Evolutionary conservation across 129 eudicot genomes (phyloP).

Genomic region (Pittosporum tobira): DNA sequence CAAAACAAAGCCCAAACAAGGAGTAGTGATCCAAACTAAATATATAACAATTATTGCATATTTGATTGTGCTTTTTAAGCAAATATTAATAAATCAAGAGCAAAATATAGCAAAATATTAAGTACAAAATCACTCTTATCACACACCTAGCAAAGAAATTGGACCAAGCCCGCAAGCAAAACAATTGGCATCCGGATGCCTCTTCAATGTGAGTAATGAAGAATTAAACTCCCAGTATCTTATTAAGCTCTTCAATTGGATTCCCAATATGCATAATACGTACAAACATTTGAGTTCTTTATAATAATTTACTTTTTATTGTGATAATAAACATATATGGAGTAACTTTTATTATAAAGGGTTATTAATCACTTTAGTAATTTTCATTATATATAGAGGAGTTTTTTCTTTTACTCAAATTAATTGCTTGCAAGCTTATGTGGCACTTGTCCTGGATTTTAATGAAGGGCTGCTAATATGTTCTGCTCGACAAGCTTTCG

Average conservation of each 20-base stretch:
- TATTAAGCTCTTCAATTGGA: conserved; percentile 71
- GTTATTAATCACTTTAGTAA: too few species aligned
- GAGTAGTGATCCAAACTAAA: too few species aligned
- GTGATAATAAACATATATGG: not conserved
- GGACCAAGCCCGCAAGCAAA: conserved; percentile 95
- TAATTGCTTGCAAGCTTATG: conserved; percentile 30
- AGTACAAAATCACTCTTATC: too few species aligned
- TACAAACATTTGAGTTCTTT: conserved; percentile 1
- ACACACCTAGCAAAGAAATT: conserved; percentile 59
- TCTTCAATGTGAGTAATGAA: conserved; percentile 54
- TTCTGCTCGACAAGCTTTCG: conserved; percentile 79
- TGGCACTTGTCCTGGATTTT: conserved; percentile 69
- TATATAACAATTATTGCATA: too few species aligned
- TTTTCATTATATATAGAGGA: too few species aligned
- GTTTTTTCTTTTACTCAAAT: not conserved
- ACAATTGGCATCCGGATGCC: conserved; percentile 71
- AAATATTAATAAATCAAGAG: too few species aligned
- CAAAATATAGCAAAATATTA: too few species aligned
- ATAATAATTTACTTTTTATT: too few species aligned
- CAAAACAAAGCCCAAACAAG: too few species aligned
- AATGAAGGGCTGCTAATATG: conserved; percentile 50
- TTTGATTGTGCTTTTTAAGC: too few species aligned
- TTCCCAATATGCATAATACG: conserved; percentile 47
- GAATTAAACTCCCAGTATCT: conserved; percentile 63
- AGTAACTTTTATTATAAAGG: too few species aligned